These are phyloP conservation scores for Saccharomyces hybrid DNA, from an alignment of 1,139 yeast genomes.

Conservation along the genomic window DNA sequence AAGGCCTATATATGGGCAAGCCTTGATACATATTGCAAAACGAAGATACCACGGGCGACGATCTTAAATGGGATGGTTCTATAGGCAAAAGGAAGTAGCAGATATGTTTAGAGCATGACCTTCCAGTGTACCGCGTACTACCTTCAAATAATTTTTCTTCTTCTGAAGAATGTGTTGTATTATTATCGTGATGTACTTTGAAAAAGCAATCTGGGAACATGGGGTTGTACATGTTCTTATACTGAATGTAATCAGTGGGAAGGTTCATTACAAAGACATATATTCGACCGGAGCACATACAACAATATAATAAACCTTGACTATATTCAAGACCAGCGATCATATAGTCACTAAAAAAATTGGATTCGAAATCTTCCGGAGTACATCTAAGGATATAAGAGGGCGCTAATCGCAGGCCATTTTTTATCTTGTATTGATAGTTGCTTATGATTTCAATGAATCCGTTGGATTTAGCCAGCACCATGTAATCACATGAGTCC, in stretches of 20 bases:
- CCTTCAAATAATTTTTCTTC: neutral
- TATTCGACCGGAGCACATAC: constrained; percentile 20
- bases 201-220: neutral
- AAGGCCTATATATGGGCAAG: constrained; percentile 14
- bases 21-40: constrained; percentile 6
- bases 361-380: constrained; percentile 13
- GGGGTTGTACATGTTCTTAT: constrained; percentile 7
- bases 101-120: constrained; percentile 16
- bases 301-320: constrained; percentile 23
- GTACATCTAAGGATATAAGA: constrained; percentile 18
- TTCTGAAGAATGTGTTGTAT: neutral
- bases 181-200: neutral
- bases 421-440: constrained; percentile 14
- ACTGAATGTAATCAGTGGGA: constrained; percentile 22
- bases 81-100: constrained; percentile 23
- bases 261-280: constrained; percentile 23
- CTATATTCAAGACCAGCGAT: constrained; percentile 22
- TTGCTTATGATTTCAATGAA: constrained; percentile 24
- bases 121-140: constrained; percentile 11
- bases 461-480: constrained; percentile 25
- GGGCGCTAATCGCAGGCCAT: constrained; percentile 11
- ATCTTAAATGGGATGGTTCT: constrained; percentile 9
- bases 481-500: constrained; percentile 19
- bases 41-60: neutral
- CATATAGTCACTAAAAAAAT: constrained; percentile 12